These are phyloP conservation scores for Entomortierella parvispora DNA, from an alignment of 192 early-diverging fungal species.

Conservation along the genomic window DNA sequence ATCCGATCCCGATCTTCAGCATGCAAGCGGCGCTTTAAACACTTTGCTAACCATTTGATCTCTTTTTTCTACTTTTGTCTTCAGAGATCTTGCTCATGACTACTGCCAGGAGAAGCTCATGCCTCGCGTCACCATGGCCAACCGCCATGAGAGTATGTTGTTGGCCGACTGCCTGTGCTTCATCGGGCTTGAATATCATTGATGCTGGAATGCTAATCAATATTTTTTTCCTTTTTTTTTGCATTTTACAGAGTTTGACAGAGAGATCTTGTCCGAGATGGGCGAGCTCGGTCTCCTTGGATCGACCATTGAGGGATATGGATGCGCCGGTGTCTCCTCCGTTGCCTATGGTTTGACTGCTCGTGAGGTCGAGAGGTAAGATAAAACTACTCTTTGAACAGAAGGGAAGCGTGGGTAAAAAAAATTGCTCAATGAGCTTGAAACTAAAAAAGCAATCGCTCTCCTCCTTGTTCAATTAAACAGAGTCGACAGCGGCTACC, in stretches of 20 bases:
- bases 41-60: background rate
- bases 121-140: conserved; percentile 86
- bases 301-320: conserved; percentile 94
- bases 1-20: background rate
- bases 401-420: no score
- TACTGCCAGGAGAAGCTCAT: conserved; percentile 93
- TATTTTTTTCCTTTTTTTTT: background rate
- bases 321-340: conserved; percentile 96
- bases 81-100: conserved; percentile 80
- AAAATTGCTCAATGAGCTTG: no score
- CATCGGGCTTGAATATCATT: no score
- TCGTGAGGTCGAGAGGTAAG: conserved; percentile 91
- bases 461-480: conserved; percentile 5
- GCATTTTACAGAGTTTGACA: conserved; percentile 76
- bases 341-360: conserved; percentile 97
- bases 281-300: conserved; percentile 93
- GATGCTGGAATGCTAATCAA: no score
- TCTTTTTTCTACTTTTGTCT: background rate
- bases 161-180: background rate
- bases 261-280: conserved; percentile 93
- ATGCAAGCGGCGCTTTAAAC: background rate
- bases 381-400: no score
- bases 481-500: conserved; percentile 94
- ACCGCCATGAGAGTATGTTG: conserved; percentile 84
- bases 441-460: no score